Percentiles rank a stretch among this genome's conserved stretches.
These are phyloP conservation scores for Cutaneotrichosporon sp. DNA, from an alignment of 1,284 basidiomycete genomes.

Conservation along the genomic window DNA sequence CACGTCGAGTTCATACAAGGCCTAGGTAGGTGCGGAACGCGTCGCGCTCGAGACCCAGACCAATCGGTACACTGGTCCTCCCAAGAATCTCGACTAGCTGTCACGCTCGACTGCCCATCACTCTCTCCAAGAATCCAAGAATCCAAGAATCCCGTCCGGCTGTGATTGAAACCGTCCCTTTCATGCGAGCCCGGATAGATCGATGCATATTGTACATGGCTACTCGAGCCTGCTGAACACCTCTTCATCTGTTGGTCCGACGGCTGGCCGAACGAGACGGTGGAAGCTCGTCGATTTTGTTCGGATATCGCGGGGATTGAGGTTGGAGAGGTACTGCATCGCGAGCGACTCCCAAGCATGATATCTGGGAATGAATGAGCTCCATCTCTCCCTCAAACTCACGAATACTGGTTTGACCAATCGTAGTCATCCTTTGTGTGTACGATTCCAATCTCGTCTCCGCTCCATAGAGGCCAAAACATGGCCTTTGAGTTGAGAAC, in stretches of 20 bases:
- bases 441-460: conserved; percentile 44
- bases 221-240: not conserved
- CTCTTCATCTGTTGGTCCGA: conserved; percentile 4
- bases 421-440: conserved; percentile 47
- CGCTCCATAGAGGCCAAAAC: conserved; percentile 57
- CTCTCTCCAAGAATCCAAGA: too few relatives aligned
- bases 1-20: too few relatives aligned
- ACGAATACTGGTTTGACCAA: conserved; percentile 51
- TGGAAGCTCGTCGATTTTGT: conserved; percentile 50
- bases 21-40: too few relatives aligned
- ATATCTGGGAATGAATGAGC: conserved; percentile 33
- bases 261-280: conserved; percentile 42
- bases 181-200: too few relatives aligned
- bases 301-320: conserved; percentile 45
- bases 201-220: not conserved
- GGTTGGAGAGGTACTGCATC: conserved; percentile 45
- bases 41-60: too few relatives aligned
- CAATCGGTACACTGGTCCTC: too few relatives aligned
- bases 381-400: conserved; percentile 17
- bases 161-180: too few relatives aligned
- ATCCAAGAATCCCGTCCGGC: too few relatives aligned
- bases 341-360: conserved; percentile 55
- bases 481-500: conserved; percentile 55
- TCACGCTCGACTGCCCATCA: too few relatives aligned
- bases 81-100: too few relatives aligned